Percentiles rank a stretch among this genome's conserved stretches.
phyloP scores from a whole-genome alignment of 805 yeast genomes.

The Teunomyces tritomae region DNA sequence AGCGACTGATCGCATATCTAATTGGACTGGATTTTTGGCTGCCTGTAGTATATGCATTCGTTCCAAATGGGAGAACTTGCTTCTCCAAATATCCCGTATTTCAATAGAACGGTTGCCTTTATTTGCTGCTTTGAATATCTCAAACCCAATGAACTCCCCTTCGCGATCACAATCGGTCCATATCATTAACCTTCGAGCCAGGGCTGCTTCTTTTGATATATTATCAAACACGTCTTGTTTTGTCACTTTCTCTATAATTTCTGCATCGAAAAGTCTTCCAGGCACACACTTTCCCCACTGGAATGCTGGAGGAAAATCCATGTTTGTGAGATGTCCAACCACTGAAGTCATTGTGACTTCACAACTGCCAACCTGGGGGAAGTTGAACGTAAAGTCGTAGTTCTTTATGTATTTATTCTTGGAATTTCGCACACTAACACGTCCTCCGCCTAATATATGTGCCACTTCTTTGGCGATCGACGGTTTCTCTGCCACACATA shows the following conservation, averaged over 20 bases:
- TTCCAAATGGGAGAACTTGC: slow-evolving; percentile 86
- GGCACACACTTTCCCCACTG: slow-evolving; percentile 69
- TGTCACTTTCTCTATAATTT: slow-evolving; percentile 43
- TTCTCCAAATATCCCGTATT: slow-evolving; percentile 56
- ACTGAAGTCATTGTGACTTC: slow-evolving; percentile 91
- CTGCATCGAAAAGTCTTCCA: slow-evolving; percentile 68
- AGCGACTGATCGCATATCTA: slow-evolving; percentile 68
- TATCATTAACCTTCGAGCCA: slow-evolving; percentile 67
- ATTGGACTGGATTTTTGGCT: slow-evolving; percentile 59
- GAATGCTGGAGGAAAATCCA: slow-evolving; percentile 62
- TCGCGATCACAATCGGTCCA: slow-evolving; percentile 99
- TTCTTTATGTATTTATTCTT: slow-evolving; percentile 66
- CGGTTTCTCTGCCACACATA: slow-evolving; percentile 97
- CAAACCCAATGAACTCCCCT: slow-evolving; percentile 91
- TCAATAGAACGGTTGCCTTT: slow-evolving; percentile 49
- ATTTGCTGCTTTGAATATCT: slow-evolving; percentile 69
- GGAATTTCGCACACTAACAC: slow-evolving; percentile 46
- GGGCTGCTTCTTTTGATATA: slow-evolving; percentile 61
- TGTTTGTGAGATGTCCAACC: slow-evolving; percentile 73
- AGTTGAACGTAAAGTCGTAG: slow-evolving; percentile 70
- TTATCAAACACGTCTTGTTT: slow-evolving; percentile 57
- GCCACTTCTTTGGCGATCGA: slow-evolving; percentile 89
- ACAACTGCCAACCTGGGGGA: slow-evolving; percentile 61
- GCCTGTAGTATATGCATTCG: slow-evolving; percentile 70
- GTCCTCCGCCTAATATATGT: slow-evolving; percentile 71